phyloP scores from a whole-genome alignment of 2,329 filamentous ascomycete genomes.

The Ceratocystis harringtonii region DNA sequence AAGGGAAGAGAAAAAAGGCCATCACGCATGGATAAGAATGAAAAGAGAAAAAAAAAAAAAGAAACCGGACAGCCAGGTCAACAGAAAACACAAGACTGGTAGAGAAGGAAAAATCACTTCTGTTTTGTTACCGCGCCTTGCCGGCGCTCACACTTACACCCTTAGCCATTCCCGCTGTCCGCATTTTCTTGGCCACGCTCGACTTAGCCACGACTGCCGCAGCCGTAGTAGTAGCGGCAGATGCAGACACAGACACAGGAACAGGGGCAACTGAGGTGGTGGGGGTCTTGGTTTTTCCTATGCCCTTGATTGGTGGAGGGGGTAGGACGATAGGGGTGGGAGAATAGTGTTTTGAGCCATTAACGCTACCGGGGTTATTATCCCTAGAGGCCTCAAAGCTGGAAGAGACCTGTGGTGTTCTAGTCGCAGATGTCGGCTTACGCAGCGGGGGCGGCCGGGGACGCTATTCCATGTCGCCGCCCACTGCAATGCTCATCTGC shows the following conservation, averaged over 20 bases:
- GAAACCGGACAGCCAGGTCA: background rate
- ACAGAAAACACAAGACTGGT: background rate
- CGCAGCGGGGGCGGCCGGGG: slow-evolving; percentile 5
- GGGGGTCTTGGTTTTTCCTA: background rate
- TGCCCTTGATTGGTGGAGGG: background rate
- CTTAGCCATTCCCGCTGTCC: background rate
- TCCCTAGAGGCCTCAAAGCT: background rate
- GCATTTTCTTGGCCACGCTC: background rate
- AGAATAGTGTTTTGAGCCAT: background rate
- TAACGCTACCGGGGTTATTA: no score
- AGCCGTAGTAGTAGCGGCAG: background rate
- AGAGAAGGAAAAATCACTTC: no score
- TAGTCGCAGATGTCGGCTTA: background rate
- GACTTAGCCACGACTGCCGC: background rate
- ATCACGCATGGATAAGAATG: background rate
- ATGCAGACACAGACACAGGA: background rate
- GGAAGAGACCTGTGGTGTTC: background rate
- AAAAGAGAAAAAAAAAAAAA: background rate
- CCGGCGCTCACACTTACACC: background rate
- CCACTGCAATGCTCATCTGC: slow-evolving; percentile 17
- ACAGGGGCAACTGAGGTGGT: no score
- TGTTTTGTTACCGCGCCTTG: background rate
- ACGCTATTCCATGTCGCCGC: slow-evolving; percentile 16
- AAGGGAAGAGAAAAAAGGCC: background rate
- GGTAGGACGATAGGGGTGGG: background rate